These are phyloP conservation scores for Lactifluus rugatus DNA, from an alignment of 768 basidiomycete species.

Conservation along the genomic window DNA sequence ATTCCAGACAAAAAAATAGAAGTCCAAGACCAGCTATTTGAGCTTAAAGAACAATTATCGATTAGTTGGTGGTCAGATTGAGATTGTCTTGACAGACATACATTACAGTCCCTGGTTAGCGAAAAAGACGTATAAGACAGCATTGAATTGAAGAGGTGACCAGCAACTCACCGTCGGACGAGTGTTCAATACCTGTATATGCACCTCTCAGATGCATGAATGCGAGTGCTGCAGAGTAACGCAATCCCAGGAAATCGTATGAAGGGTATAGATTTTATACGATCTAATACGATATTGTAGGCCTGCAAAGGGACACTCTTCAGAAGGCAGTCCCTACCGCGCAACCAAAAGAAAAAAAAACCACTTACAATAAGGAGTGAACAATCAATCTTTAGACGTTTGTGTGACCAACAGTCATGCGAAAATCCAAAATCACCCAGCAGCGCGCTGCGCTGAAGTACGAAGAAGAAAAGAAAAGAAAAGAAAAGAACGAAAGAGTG, in stretches of 20 bases:
- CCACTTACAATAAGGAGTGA: constrained; percentile 2
- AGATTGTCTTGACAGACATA: neutral
- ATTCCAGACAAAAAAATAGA: neutral
- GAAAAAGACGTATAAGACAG: neutral
- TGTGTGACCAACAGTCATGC: neutral
- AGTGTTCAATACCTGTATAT: neutral
- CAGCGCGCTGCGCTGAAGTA: constrained; percentile 12
- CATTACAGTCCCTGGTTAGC: neutral
- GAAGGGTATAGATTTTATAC: neutral
- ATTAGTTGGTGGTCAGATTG: neutral
- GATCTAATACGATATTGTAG: neutral
- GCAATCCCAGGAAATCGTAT: neutral
- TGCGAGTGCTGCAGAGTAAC: neutral
- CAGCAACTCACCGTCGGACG: constrained; percentile 2
- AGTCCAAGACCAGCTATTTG: neutral
- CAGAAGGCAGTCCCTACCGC: neutral
- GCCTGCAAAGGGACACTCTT: neutral
- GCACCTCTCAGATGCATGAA: neutral
- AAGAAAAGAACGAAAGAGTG: neutral
- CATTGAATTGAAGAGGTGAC: neutral
- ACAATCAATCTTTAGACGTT: neutral
- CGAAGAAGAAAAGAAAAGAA: neutral
- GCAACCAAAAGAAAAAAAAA: neutral
- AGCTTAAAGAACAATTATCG: neutral
- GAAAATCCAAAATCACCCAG: neutral